These are phyloP conservation scores for Apium graveolens DNA, from an alignment of 129 eudicot species.

Conservation along the genomic window DNA sequence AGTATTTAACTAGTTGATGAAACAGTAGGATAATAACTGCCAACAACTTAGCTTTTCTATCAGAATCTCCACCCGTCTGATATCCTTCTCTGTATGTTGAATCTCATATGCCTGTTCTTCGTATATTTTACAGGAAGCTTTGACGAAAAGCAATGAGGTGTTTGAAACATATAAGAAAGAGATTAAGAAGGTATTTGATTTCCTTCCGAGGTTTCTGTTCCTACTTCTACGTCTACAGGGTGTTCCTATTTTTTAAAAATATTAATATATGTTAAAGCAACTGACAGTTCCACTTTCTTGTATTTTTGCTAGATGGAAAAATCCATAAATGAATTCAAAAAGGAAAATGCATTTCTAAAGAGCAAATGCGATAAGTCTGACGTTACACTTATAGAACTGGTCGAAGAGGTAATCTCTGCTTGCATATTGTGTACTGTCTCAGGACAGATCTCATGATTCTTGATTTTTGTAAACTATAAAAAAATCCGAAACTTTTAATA, in stretches of 20 bases:
- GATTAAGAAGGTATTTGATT: slow-evolving; percentile 76
- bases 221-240: background rate
- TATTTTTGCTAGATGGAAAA: slow-evolving; percentile 66
- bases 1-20: background rate
- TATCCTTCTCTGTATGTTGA: background rate
- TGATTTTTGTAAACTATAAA: background rate
- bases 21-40: background rate
- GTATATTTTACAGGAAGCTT: slow-evolving; percentile 65
- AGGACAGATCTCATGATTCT: background rate
- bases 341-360: slow-evolving; percentile 78
- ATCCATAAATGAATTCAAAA: slow-evolving; percentile 79
- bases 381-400: slow-evolving; percentile 75
- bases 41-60: background rate
- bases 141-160: slow-evolving; percentile 90
- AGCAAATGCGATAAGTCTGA: slow-evolving; percentile 86
- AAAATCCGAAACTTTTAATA: background rate
- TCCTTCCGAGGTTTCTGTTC: background rate
- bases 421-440: slow-evolving; percentile 2
- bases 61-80: background rate
- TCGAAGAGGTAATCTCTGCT: slow-evolving; percentile 65
- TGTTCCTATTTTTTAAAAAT: slow-evolving; percentile 2
- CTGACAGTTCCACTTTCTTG: background rate
- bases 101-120: slow-evolving; percentile 10
- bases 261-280: background rate
- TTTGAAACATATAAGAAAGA: slow-evolving; percentile 96